These are phyloP conservation scores for Aechmea fasciata DNA, from an alignment of 176 grass and related monocot species.

Conservation along the genomic window DNA sequence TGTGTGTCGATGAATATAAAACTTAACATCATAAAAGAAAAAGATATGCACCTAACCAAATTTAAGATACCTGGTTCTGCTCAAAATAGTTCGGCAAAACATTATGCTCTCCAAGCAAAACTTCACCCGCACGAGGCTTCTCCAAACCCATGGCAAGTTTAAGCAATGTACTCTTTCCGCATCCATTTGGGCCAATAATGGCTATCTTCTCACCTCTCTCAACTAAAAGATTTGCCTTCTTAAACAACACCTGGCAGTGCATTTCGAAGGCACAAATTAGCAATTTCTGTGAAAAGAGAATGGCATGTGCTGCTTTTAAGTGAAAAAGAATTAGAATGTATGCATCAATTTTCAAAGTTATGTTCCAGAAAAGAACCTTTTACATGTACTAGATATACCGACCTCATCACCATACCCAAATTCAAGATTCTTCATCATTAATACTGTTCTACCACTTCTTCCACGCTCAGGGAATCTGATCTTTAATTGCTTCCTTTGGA, in stretches of 20 bases:
- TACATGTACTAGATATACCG: constrained; percentile 1
- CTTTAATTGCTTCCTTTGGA: constrained; percentile 89
- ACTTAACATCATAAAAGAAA: neutral
- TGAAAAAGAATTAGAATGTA: no score
- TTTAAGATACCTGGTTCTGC: constrained; percentile 79
- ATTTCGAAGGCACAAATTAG: constrained; percentile 13
- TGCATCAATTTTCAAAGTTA: neutral
- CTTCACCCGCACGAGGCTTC: constrained; percentile 71
- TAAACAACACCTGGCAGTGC: constrained; percentile 58
- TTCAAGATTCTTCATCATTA: constrained; percentile 63
- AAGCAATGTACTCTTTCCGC: constrained; percentile 81
- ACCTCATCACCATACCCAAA: constrained; percentile 83
- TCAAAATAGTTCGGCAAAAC: constrained; percentile 96
- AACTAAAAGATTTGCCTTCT: constrained; percentile 79
- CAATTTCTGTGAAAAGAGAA: constrained; percentile 1
- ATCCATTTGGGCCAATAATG: constrained; percentile 96
- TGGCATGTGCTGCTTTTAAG: neutral
- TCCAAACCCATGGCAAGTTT: constrained; percentile 81
- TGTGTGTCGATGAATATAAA: neutral
- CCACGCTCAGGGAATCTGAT: constrained; percentile 94
- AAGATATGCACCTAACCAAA: neutral
- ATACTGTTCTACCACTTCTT: constrained; percentile 63
- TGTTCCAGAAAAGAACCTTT: neutral
- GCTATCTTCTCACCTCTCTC: constrained; percentile 94
- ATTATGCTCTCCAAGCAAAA: constrained; percentile 87